These are phyloP conservation scores for Saraca asoca DNA, from an alignment of 331 rosid genomes.

Conservation along the genomic window DNA sequence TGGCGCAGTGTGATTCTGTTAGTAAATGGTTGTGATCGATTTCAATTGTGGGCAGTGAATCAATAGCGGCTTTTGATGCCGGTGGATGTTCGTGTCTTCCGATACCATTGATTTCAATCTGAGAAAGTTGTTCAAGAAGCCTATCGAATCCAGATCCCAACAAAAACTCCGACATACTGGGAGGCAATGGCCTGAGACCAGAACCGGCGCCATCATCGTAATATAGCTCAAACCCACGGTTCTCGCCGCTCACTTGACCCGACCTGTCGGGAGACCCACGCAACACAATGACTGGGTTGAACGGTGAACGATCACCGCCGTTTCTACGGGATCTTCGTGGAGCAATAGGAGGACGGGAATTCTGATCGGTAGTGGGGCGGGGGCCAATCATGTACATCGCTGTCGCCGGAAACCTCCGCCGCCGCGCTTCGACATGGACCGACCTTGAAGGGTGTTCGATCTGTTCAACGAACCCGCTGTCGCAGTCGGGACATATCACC, in stretches of 20 bases:
- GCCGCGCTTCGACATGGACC: constrained; percentile 29
- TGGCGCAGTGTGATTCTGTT: constrained; percentile 70
- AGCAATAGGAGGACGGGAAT: constrained; percentile 30
- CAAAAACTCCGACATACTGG: constrained; percentile 70
- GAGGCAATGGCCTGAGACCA: constrained; percentile 68
- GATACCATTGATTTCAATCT: constrained; percentile 49
- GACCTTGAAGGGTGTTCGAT: constrained; percentile 28
- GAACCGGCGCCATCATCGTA: constrained; percentile 64
- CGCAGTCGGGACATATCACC: constrained; percentile 67
- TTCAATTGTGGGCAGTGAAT: constrained; percentile 57
- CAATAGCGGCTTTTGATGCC: constrained; percentile 67
- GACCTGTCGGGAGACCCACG: constrained; percentile 48
- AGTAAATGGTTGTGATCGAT: constrained; percentile 41
- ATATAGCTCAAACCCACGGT: constrained; percentile 58
- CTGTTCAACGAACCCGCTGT: constrained; percentile 71
- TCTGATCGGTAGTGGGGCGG: constrained; percentile 39
- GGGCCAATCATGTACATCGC: constrained; percentile 64
- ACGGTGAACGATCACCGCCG: constrained; percentile 43
- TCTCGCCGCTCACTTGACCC: constrained; percentile 28
- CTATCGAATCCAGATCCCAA: constrained; percentile 81
- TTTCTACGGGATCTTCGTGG: constrained; percentile 40
- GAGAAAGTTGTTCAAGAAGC: constrained; percentile 63
- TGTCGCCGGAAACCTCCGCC: constrained; percentile 44
- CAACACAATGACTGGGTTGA: constrained; percentile 74
- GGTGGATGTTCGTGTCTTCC: constrained; percentile 51